Conservation (phyloP, 139 green algal species). For the Micractinium conductrix region DNA sequence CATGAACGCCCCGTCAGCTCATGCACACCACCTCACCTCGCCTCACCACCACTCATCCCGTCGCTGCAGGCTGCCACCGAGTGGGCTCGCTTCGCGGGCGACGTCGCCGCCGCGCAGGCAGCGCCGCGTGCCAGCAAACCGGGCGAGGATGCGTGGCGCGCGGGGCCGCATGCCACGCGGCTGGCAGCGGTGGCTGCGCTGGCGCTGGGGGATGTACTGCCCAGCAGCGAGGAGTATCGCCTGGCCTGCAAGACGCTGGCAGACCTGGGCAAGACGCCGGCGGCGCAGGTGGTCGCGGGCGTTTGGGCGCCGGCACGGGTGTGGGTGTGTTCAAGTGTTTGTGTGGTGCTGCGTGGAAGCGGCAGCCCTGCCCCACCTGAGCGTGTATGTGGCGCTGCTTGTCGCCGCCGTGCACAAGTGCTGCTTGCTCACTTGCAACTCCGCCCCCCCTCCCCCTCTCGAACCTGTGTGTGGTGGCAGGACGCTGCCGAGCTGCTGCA, state of each 20-base stretch:
- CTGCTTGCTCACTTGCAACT: too few species aligned
- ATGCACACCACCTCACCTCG: too few species aligned
- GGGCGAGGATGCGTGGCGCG: constrained; percentile 42
- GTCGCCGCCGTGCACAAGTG: too few species aligned
- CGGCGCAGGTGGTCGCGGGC: not conserved
- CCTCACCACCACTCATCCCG: not conserved
- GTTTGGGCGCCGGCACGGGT: too few species aligned
- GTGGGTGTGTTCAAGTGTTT: too few species aligned
- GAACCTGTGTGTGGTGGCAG: not conserved
- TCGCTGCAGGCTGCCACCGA: constrained; percentile 5
- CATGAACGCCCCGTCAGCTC: too few species aligned
- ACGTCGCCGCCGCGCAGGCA: not conserved
- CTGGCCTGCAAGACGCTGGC: constrained; percentile 1
- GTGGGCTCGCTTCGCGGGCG: constrained; percentile 18
- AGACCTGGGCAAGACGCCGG: constrained; percentile 19
- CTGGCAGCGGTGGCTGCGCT: constrained; percentile 10
- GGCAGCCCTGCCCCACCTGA: too few species aligned
- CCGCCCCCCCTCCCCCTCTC: not conserved
- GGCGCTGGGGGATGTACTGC: not conserved
- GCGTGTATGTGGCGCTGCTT: too few species aligned
- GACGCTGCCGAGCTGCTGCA: constrained; percentile 56
- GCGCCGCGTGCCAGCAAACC: constrained; percentile 28
- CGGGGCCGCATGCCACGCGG: constrained; percentile 39
- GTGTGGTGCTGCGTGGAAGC: too few species aligned
- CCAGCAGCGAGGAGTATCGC: not conserved